A percentile compares a stretch with the other conserved stretches of the same genome.
Evolutionary conservation across 1,284 basidiomycete genomes (phyloP).

Genomic region (Gymnopus androsaceus): DNA sequence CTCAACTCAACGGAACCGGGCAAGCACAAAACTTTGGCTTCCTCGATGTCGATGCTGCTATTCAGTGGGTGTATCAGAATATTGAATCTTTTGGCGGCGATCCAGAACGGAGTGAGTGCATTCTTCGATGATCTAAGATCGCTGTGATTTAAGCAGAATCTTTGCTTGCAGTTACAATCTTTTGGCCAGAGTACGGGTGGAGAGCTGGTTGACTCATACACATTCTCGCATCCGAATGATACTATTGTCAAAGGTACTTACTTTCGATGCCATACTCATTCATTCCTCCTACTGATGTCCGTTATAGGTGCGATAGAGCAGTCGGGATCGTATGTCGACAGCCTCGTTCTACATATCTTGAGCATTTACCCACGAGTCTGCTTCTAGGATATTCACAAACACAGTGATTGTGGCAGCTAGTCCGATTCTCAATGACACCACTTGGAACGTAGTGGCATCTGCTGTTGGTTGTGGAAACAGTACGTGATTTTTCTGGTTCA

Average conservation of each 20-base stretch:
- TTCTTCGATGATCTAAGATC: no score
- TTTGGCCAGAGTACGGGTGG: slow-evolving; percentile 26
- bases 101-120: slow-evolving; percentile 41
- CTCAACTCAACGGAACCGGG: slow-evolving; percentile 37
- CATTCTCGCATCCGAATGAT: neutral
- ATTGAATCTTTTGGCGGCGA: slow-evolving; percentile 44
- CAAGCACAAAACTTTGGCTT: slow-evolving; percentile 46
- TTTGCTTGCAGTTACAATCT: no score
- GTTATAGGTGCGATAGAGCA: neutral
- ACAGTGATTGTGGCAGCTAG: neutral
- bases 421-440: neutral
- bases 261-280: no score
- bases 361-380: neutral
- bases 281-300: no score
- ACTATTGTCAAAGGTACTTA: neutral
- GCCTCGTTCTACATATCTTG: neutral
- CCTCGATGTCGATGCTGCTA: slow-evolving; percentile 42
- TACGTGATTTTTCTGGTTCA: neutral
- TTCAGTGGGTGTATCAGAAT: slow-evolving; percentile 45
- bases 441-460: neutral
- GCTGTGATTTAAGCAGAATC: no score
- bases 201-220: slow-evolving; percentile 1
- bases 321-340: neutral
- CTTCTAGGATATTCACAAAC: neutral
- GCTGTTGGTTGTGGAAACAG: neutral